A percentile compares a stretch with the other conserved stretches of the same genome.
phyloP scores from a whole-genome alignment of 352 stramenopile species.

The Globisporangium canariense region DNA sequence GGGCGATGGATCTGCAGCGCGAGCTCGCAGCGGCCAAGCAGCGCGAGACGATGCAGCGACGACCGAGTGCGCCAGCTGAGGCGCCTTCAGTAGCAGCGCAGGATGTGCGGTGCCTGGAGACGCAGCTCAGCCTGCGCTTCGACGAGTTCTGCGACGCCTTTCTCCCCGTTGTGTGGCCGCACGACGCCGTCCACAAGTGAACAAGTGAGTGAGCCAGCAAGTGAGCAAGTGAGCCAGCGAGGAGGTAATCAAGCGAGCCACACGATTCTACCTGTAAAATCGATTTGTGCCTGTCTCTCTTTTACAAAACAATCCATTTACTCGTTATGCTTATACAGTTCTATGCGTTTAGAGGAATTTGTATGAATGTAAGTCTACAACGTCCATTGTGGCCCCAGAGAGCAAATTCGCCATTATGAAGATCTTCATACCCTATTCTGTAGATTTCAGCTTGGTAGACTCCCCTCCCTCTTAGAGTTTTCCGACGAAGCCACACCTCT shows the following conservation, averaged over 20 bases:
- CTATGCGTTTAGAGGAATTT: no score
- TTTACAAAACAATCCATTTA: background rate
- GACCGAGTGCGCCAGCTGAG: conserved; percentile 16
- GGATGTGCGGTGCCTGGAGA: conserved; percentile 34
- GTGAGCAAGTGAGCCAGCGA: background rate
- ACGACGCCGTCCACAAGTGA: conserved; percentile 13
- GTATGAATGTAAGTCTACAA: no score
- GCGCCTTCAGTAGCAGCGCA: conserved; percentile 4
- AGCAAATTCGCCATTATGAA: no score
- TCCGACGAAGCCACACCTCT: no score
- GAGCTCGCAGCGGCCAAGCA: conserved; percentile 38
- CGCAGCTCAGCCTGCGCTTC: conserved; percentile 48
- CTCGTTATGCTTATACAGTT: no score
- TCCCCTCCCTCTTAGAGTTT: no score
- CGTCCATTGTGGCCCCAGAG: no score
- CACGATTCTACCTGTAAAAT: conserved; percentile 2
- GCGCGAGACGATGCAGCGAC: conserved; percentile 31
- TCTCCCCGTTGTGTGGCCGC: conserved; percentile 58
- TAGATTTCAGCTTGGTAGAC: no score
- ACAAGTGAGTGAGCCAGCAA: background rate
- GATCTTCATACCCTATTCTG: no score
- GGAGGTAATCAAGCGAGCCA: background rate
- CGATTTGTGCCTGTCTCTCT: background rate
- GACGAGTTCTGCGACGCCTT: conserved; percentile 64
- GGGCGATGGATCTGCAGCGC: conserved; percentile 32